Conservation (phyloP, 805 yeast species). For the Wickerhamiella hasegawae region DNA sequence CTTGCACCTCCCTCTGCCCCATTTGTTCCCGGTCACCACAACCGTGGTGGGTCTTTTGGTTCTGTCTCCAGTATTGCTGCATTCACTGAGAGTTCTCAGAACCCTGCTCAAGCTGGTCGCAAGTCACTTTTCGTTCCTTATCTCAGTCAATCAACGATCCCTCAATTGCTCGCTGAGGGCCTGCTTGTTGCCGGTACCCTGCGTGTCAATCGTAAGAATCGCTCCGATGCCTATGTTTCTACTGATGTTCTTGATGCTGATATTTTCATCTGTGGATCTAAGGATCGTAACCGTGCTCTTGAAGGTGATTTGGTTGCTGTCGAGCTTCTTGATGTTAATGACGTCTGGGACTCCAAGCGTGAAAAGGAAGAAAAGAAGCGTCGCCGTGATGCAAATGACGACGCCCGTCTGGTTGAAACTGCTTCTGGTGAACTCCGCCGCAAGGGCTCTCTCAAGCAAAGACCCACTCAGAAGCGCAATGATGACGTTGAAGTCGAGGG, state of each 20-base stretch:
- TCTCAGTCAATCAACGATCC: slow-evolving; percentile 82
- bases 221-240: slow-evolving; percentile 97
- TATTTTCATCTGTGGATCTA: slow-evolving; percentile 93
- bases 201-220: slow-evolving; percentile 87
- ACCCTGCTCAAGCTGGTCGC: slow-evolving; percentile 19
- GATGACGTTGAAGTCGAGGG: slow-evolving; percentile 99
- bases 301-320: slow-evolving; percentile 96
- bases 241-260: slow-evolving; percentile 93
- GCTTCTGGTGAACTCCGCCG: slow-evolving; percentile 34
- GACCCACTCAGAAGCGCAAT: slow-evolving; percentile 94
- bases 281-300: slow-evolving; percentile 91
- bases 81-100: slow-evolving; percentile 4
- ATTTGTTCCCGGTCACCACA: slow-evolving; percentile 68
- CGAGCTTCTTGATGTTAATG: slow-evolving; percentile 86
- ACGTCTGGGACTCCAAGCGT: slow-evolving; percentile 91
- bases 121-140: slow-evolving; percentile 86
- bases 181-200: slow-evolving; percentile 81
- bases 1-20: slow-evolving; percentile 4
- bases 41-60: slow-evolving; percentile 44
- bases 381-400: slow-evolving; percentile 45
- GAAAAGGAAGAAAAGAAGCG: slow-evolving; percentile 96
- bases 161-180: slow-evolving; percentile 79
- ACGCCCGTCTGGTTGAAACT: slow-evolving; percentile 13
- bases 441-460: slow-evolving; percentile 79
- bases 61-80: slow-evolving; percentile 34